These are phyloP conservation scores for Eimeria brunetti DNA, from an alignment of 169 alveolate genomes.

Conservation along the genomic window DNA sequence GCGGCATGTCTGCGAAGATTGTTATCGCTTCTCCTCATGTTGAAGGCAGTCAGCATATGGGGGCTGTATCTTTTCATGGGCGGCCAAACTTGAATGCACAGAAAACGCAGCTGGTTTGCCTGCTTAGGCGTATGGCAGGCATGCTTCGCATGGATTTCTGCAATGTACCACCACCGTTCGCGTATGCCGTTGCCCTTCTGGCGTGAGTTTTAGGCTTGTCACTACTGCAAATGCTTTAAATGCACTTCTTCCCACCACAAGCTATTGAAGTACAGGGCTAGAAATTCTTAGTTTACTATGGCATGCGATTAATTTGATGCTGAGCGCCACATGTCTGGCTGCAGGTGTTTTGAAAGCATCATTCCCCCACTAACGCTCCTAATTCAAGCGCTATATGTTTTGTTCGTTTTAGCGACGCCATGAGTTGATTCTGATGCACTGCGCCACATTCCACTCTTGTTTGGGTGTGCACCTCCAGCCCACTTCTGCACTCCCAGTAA, in stretches of 20 bases:
- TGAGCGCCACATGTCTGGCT: not conserved
- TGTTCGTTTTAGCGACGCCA: not conserved
- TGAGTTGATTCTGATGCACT: not conserved
- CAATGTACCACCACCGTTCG: not conserved
- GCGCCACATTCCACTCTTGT: not conserved
- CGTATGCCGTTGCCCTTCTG: not conserved
- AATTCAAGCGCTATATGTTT: no score
- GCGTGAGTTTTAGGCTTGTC: no score
- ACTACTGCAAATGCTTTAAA: no score
- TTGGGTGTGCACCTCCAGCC: not conserved
- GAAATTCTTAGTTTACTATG: no score
- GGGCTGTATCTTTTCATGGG: not conserved
- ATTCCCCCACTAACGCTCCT: not conserved
- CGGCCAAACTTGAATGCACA: not conserved
- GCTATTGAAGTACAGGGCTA: no score
- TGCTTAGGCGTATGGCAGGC: not conserved
- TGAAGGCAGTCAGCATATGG: not conserved
- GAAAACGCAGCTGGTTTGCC: not conserved
- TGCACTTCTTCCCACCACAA: no score
- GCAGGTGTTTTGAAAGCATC: not conserved
- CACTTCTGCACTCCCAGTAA: not conserved
- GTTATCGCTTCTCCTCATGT: no score
- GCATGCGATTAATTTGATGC: not conserved
- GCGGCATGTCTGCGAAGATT: no score
- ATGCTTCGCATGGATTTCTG: not conserved